Percentiles rank a stretch among this genome's conserved stretches.
These are phyloP conservation scores for Termitomyces sp. DNA, from an alignment of 768 basidiomycete species.

Conservation along the genomic window DNA sequence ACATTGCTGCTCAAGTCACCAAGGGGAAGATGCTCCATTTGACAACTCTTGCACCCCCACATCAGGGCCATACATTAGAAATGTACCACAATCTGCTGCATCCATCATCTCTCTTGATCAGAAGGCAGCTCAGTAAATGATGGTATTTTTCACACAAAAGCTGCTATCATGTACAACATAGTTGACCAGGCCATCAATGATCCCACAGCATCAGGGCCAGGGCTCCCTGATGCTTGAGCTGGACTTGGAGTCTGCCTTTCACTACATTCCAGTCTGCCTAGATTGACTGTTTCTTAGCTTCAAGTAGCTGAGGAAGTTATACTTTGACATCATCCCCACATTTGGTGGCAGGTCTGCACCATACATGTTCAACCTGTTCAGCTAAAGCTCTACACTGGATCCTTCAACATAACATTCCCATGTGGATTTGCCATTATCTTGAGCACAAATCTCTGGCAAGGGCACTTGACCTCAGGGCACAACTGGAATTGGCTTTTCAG, in stretches of 20 bases:
- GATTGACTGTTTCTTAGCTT: no score
- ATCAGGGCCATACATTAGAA: background rate
- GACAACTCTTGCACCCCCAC: background rate
- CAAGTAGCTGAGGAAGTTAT: no score
- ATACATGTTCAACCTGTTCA: no score
- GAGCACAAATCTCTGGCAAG: no score
- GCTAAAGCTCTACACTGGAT: no score
- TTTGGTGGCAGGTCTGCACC: no score
- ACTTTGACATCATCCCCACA: no score
- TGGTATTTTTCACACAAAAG: background rate
- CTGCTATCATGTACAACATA: background rate
- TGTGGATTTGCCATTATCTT: no score
- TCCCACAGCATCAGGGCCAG: background rate
- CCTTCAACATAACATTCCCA: no score
- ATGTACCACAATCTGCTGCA: background rate
- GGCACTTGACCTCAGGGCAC: no score
- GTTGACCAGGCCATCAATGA: background rate
- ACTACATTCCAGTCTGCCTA: background rate
- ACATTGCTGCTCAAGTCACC: background rate
- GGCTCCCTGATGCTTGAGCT: background rate
- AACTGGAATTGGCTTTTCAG: no score
- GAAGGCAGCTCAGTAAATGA: background rate
- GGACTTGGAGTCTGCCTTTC: background rate
- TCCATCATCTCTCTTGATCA: background rate
- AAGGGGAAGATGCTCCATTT: background rate